phyloP scores from a whole-genome alignment of 2,329 filamentous ascomycete species.

The Fusarium subglutinans region DNA sequence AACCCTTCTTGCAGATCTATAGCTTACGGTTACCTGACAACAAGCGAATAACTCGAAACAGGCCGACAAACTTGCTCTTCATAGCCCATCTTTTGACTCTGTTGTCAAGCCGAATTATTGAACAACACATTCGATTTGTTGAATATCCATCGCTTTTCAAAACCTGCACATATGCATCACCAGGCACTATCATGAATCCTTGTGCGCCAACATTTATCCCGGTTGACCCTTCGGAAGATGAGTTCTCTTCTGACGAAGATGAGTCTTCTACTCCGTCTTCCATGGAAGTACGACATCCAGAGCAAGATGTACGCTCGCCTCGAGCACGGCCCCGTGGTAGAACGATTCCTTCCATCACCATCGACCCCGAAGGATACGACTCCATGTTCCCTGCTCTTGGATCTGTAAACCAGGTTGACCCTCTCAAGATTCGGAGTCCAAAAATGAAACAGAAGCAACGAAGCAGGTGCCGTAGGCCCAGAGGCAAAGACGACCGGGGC shows the following conservation, averaged over 20 bases:
- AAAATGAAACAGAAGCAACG: neutral
- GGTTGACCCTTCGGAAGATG: slow-evolving; percentile 4
- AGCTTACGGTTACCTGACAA: neutral
- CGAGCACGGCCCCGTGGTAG: neutral
- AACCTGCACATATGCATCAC: neutral
- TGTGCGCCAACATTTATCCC: slow-evolving; percentile 42
- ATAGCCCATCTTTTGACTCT: neutral
- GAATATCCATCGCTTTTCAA: neutral
- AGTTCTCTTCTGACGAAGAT: neutral
- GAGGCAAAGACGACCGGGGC: neutral
- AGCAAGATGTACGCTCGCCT: neutral
- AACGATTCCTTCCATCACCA: neutral
- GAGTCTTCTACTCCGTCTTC: neutral
- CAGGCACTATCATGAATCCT: slow-evolving; percentile 41
- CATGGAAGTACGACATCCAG: neutral
- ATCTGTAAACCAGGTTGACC: neutral
- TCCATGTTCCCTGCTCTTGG: slow-evolving; percentile 37
- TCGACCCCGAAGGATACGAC: slow-evolving; percentile 37
- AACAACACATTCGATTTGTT: neutral
- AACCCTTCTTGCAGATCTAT: neutral
- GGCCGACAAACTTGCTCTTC: neutral
- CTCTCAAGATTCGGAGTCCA: neutral
- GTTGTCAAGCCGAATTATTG: neutral
- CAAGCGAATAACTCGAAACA: neutral
- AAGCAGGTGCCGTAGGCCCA: neutral